Evolutionary conservation across 2,329 filamentous ascomycete species (phyloP), one percentile per base, ranked within the genome.

Genomic region (Trichoderma sp.): DNA sequence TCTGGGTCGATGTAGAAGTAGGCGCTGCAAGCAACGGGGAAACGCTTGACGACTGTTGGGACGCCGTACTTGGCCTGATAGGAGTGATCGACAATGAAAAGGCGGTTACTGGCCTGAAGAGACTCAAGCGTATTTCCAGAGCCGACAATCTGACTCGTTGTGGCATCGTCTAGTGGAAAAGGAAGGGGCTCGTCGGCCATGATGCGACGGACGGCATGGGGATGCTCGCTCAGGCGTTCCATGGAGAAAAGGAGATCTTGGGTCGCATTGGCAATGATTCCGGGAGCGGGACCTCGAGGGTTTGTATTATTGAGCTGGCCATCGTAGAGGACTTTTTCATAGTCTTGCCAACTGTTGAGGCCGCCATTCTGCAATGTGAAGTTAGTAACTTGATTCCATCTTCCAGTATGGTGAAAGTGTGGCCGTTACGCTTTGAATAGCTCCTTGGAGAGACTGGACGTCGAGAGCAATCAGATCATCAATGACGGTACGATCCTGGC

Each of bases 231-330:
- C 10, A 85, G 73, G 13, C 83, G 77, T 70, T 84, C 80, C 83
- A 85, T 85, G 4, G 81, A 82, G 72, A 85, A 85, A 33, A 81
- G 70, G 1, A 83, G 73, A 71, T 85, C 83, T 63, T 82, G 77
- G 0, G 82, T 84, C 69, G 81, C 83, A 69, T 85, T 85, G 31
- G 79, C 76, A 10, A 81, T 72, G 11, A 81, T 77, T 14, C 83
- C 72, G 3, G 69, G 56, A 24, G 73, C 68, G 0, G 63, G 68
- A 33, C 72, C 64, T 79, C 35, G 76, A 73, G 82, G 80, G 5
- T 81, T 74, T 0, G 80, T 74, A 1, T 73, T 74, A 10, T 74
- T 74, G 80, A 81, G 84, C 70, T 83, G 76, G 11, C 75, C 76
- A 16, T 81, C 70, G 71, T 85, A 85, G 1, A 85, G 75, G 14